Evolutionary conservation across 768 basidiomycete genomes (phyloP).

Genomic region (Auricularia auricula-judae): DNA sequence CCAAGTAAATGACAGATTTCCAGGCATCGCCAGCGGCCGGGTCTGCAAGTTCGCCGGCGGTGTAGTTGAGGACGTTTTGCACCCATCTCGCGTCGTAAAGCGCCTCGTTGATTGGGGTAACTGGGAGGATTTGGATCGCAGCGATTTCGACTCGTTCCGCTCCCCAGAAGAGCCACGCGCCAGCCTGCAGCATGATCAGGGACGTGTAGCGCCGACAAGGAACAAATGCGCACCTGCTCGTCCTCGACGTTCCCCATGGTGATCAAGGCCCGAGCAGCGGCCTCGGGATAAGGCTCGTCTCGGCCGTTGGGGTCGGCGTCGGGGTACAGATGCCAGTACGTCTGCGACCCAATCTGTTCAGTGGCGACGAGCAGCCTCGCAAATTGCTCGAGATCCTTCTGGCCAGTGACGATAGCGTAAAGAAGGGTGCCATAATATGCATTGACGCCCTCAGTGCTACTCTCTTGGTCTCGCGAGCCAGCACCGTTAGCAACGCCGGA

Average conservation of each 20-base stretch:
- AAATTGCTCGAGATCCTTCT: constrained; percentile 21
- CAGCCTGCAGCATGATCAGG: background rate
- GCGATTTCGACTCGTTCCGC: constrained; percentile 21
- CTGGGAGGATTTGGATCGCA: constrained; percentile 24
- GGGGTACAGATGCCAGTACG: constrained; percentile 29
- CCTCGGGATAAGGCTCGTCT: constrained; percentile 26
- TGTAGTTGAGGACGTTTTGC: constrained; percentile 18
- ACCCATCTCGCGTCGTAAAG: constrained; percentile 24
- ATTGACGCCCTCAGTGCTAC: constrained; percentile 23
- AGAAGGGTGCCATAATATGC: constrained; percentile 25
- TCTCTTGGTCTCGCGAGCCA: constrained; percentile 24
- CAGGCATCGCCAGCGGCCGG: constrained; percentile 19
- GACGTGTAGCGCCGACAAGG: background rate
- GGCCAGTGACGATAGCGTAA: constrained; percentile 22
- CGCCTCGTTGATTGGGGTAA: constrained; percentile 25
- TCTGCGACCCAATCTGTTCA: constrained; percentile 21
- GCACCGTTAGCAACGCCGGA: constrained; percentile 27
- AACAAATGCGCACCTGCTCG: constrained; percentile 20
- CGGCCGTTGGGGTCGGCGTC: constrained; percentile 17
- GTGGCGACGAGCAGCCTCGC: constrained; percentile 23
- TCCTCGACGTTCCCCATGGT: constrained; percentile 26
- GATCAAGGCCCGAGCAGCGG: constrained; percentile 17
- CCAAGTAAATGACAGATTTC: constrained; percentile 26
- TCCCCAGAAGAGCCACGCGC: constrained; percentile 19
- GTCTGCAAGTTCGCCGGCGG: constrained; percentile 16